Percentiles rank a stretch among this genome's conserved stretches.
These are phyloP conservation scores for Botrytis squamosa DNA, from an alignment of 2,329 filamentous ascomycete species.

Conservation along the genomic window DNA sequence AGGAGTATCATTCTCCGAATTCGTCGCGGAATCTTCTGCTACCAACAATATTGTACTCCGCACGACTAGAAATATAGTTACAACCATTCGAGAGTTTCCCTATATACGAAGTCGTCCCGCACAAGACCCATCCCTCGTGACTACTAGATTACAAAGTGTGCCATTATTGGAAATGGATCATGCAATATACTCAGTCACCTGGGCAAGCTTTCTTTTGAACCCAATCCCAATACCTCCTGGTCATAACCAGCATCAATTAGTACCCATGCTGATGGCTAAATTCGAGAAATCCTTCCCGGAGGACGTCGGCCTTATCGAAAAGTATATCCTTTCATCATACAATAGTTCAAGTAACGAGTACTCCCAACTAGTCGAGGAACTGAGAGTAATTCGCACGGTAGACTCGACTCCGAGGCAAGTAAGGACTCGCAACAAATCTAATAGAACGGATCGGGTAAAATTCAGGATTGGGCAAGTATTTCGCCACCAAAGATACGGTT, in stretches of 20 bases:
- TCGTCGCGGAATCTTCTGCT: slow-evolving; percentile 60
- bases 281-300: slow-evolving; percentile 42
- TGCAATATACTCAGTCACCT: slow-evolving; percentile 43
- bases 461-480: slow-evolving; percentile 83
- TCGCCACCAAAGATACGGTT: slow-evolving; percentile 75
- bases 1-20: slow-evolving; percentile 48
- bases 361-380: slow-evolving; percentile 48
- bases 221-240: slow-evolving; percentile 29
- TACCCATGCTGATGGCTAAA: slow-evolving; percentile 40
- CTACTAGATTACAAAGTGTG: slow-evolving; percentile 37
- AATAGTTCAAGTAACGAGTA: slow-evolving; percentile 37
- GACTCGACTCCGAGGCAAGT: slow-evolving; percentile 55
- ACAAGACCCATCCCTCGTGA: slow-evolving; percentile 25
- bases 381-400: slow-evolving; percentile 54
- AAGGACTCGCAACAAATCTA: slow-evolving; percentile 35
- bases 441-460: slow-evolving; percentile 46
- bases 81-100: slow-evolving; percentile 58
- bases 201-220: slow-evolving; percentile 41
- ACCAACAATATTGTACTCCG: slow-evolving; percentile 69
- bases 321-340: slow-evolving; percentile 40
- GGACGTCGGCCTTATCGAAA: slow-evolving; percentile 42
- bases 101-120: slow-evolving; percentile 28
- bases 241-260: slow-evolving; percentile 37
- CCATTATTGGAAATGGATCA: slow-evolving; percentile 41
- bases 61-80: slow-evolving; percentile 77